Evolutionary conservation across 2,329 filamentous ascomycete species (phyloP).

Genomic region (Fusarium luffae): DNA sequence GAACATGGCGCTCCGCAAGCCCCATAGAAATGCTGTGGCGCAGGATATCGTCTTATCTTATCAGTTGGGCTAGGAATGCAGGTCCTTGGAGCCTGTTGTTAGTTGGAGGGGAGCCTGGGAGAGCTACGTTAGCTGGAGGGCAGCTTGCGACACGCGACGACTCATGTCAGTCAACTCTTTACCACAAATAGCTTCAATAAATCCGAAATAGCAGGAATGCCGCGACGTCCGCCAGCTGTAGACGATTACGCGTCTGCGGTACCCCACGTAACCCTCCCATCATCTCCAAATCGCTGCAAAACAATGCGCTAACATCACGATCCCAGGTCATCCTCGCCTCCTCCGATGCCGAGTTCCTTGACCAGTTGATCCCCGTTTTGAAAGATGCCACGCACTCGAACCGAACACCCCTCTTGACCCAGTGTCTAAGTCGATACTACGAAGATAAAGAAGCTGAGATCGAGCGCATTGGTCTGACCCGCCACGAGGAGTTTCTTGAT

Average conservation of each 20-base stretch:
- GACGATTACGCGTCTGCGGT: constrained; percentile 61
- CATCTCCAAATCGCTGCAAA: constrained; percentile 17
- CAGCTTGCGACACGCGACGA: constrained; percentile 37
- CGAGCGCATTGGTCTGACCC: constrained; percentile 91
- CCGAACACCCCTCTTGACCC: constrained; percentile 77
- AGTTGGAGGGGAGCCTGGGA: constrained; percentile 16
- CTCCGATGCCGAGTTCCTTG: constrained; percentile 92
- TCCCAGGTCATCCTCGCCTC: constrained; percentile 88
- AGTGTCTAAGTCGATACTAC: constrained; percentile 78
- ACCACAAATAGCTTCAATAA: constrained; percentile 18
- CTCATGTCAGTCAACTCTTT: constrained; percentile 18
- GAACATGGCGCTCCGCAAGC: neutral
- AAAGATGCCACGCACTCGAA: constrained; percentile 87
- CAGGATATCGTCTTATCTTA: neutral
- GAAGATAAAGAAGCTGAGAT: constrained; percentile 90
- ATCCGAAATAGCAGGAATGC: constrained; percentile 50
- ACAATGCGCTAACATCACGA: constrained; percentile 17
- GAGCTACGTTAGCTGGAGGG: constrained; percentile 6
- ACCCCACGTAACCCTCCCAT: constrained; percentile 53
- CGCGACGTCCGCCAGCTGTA: constrained; percentile 57
- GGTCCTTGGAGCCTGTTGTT: constrained; percentile 1
- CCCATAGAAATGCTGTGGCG: neutral
- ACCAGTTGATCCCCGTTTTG: constrained; percentile 93
- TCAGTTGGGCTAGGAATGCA: neutral
- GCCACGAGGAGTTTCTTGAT: constrained; percentile 94